Percentiles rank a stretch among this genome's conserved stretches.
Conservation (phyloP, 2,329 filamentous ascomycete genomes). For the Pseudophaeomoniella oleicola region DNA sequence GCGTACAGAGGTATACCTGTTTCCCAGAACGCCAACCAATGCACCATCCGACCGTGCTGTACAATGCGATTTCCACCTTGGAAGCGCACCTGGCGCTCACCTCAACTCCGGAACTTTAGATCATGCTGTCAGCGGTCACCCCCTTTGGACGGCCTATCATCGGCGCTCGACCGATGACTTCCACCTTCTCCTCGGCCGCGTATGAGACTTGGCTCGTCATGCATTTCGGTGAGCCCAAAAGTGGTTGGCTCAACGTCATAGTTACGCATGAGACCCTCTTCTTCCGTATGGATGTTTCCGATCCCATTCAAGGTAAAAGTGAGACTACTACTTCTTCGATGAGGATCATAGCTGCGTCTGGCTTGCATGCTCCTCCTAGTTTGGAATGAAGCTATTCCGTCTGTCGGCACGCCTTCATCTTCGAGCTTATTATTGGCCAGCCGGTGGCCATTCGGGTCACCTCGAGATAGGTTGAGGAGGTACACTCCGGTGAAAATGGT, state of each 20-base stretch:
- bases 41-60: neutral
- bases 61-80: slow-evolving; percentile 3
- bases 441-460: slow-evolving; percentile 68
- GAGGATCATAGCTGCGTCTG: slow-evolving; percentile 50
- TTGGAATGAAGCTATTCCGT: slow-evolving; percentile 76
- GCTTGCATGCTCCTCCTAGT: slow-evolving; percentile 90
- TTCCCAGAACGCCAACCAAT: neutral
- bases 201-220: slow-evolving; percentile 42
- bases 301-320: slow-evolving; percentile 41
- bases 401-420: slow-evolving; percentile 66
- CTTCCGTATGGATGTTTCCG: slow-evolving; percentile 36
- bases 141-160: neutral
- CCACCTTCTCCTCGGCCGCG: neutral
- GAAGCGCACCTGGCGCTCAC: slow-evolving; percentile 2
- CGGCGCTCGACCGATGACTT: neutral
- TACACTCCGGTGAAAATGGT: slow-evolving; percentile 93
- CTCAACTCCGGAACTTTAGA: neutral
- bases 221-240: slow-evolving; percentile 65
- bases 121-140: neutral
- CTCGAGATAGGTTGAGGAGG: slow-evolving; percentile 84
- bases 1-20: too few relatives aligned
- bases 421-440: slow-evolving; percentile 41
- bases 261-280: slow-evolving; percentile 68
- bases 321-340: slow-evolving; percentile 36
- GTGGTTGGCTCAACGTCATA: slow-evolving; percentile 74